phyloP scores from a whole-genome alignment of 2,329 filamentous ascomycete species.

The Bisporella sp. region DNA sequence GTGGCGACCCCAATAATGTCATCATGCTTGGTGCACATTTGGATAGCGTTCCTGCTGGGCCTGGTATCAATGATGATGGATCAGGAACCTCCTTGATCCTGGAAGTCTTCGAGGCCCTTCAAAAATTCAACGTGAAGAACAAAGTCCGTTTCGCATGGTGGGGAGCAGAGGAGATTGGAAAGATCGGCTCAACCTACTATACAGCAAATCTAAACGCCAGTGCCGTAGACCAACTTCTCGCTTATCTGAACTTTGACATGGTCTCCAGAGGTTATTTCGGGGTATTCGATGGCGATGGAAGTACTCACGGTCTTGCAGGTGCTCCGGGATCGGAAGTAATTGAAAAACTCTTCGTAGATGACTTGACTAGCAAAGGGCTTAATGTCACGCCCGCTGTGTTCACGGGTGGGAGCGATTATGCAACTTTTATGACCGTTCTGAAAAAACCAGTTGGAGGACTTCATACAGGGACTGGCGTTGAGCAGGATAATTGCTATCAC shows the following conservation, averaged over 20 bases:
- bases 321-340: slow-evolving; percentile 49
- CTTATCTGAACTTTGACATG: slow-evolving; percentile 60
- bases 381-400: slow-evolving; percentile 33
- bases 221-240: slow-evolving; percentile 47
- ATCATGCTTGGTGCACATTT: slow-evolving; percentile 53
- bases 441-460: slow-evolving; percentile 52
- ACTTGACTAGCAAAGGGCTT: slow-evolving; percentile 7
- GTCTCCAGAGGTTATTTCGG: slow-evolving; percentile 47
- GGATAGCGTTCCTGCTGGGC: slow-evolving; percentile 52
- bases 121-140: slow-evolving; percentile 39
- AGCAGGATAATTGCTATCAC: not conserved
- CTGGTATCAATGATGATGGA: slow-evolving; percentile 62
- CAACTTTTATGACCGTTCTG: slow-evolving; percentile 39
- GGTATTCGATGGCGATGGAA: slow-evolving; percentile 32
- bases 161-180: slow-evolving; percentile 55
- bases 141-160: slow-evolving; percentile 59
- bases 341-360: slow-evolving; percentile 40
- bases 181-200: slow-evolving; percentile 53
- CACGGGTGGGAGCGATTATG: slow-evolving; percentile 41
- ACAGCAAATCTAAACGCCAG: slow-evolving; percentile 38
- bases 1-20: slow-evolving; percentile 50
- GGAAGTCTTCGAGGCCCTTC: slow-evolving; percentile 47
- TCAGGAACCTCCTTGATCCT: slow-evolving; percentile 51
- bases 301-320: not conserved
- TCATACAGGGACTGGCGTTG: slow-evolving; percentile 44